Evolutionary conservation across 768 basidiomycete genomes (phyloP).

Genomic region (Leucocoprinus birnbaumii): DNA sequence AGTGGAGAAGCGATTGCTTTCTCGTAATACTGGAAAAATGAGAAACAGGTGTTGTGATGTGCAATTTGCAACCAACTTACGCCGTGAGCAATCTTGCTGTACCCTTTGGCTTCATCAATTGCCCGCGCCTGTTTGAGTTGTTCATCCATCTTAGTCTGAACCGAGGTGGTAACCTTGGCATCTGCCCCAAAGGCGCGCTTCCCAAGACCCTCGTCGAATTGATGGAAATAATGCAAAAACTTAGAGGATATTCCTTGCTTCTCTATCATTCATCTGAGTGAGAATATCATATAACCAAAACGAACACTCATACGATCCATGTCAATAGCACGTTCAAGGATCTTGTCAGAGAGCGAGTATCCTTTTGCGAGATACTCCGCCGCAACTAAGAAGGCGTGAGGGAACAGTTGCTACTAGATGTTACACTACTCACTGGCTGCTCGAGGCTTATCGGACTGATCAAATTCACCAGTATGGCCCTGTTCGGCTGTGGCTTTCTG

Average conservation of each 20-base stretch:
- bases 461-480: conserved; percentile 36
- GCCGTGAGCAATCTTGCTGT: conserved; percentile 64
- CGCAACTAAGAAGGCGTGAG: conserved; percentile 49
- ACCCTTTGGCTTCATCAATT: conserved; percentile 81
- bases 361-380: conserved; percentile 94
- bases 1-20: conserved; percentile 73
- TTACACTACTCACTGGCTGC: conserved; percentile 60
- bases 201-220: conserved; percentile 70
- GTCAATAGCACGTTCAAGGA: conserved; percentile 79
- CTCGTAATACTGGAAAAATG: conserved; percentile 61
- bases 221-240: conserved; percentile 78
- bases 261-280: conserved; percentile 30
- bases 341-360: conserved; percentile 74
- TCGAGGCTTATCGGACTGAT: conserved; percentile 90
- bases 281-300: neutral
- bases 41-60: neutral
- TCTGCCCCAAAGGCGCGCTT: conserved; percentile 73
- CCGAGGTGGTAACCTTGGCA: conserved; percentile 74
- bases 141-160: conserved; percentile 59
- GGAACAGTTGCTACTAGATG: neutral
- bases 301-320: conserved; percentile 49
- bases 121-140: conserved; percentile 69
- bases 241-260: conserved; percentile 86
- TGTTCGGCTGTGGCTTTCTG: conserved; percentile 35
- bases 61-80: conserved; percentile 35